These are phyloP conservation scores for Sphaerulina vaccinii DNA, from an alignment of 2,329 filamentous ascomycete species.

Conservation along the genomic window DNA sequence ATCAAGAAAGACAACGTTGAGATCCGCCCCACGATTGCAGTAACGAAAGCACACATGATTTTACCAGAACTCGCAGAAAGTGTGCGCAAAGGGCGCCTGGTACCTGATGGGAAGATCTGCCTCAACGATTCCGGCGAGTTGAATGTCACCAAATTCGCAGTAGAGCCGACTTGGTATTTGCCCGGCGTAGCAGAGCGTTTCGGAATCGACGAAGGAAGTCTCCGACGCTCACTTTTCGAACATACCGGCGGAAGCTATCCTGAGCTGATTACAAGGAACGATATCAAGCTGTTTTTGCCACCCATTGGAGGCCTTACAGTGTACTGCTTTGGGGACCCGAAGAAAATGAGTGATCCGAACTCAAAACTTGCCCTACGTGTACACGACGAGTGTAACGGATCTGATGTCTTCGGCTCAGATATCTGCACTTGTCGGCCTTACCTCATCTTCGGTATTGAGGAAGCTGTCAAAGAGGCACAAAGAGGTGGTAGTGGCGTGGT, in stretches of 20 bases:
- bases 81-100: constrained; percentile 72
- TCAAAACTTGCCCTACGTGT: constrained; percentile 79
- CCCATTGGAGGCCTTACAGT: constrained; percentile 95
- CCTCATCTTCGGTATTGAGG: constrained; percentile 93
- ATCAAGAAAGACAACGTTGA: constrained; percentile 72
- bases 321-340: constrained; percentile 93
- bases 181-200: constrained; percentile 79
- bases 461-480: constrained; percentile 95
- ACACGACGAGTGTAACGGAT: constrained; percentile 89
- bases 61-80: constrained; percentile 92
- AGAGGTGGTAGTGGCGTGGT: constrained; percentile 91
- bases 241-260: constrained; percentile 95
- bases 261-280: constrained; percentile 88
- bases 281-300: constrained; percentile 93
- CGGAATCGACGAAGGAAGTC: constrained; percentile 85
- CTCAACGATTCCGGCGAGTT: constrained; percentile 83
- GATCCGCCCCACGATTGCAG: constrained; percentile 72
- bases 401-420: constrained; percentile 95
- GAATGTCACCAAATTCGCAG: constrained; percentile 92
- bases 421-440: constrained; percentile 97
- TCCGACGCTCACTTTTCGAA: constrained; percentile 87
- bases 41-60: constrained; percentile 93
- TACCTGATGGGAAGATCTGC: constrained; percentile 83
- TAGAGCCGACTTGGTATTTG: constrained; percentile 73
- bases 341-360: constrained; percentile 86